These are phyloP conservation scores for Telfairia occidentalis DNA, from an alignment of 331 rosid species.

Conservation along the genomic window DNA sequence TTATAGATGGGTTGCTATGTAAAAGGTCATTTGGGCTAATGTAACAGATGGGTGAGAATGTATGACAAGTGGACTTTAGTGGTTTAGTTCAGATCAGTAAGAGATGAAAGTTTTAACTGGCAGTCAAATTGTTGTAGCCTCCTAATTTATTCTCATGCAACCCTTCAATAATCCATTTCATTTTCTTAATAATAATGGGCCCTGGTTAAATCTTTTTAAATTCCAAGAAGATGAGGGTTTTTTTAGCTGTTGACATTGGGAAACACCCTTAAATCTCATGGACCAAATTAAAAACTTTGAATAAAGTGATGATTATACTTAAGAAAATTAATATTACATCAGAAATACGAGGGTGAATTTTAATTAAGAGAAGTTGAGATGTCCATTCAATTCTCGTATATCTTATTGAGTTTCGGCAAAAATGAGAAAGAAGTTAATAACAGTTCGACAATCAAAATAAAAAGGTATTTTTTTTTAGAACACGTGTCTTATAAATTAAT, in stretches of 20 bases:
- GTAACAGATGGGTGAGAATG: background rate
- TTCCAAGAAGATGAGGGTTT: background rate
- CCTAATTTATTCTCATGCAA: background rate
- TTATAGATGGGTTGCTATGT: background rate
- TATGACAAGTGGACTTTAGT: background rate
- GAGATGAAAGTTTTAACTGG: background rate
- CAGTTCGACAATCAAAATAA: background rate
- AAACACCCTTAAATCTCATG: background rate
- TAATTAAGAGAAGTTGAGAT: too few relatives aligned
- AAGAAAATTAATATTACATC: too few relatives aligned
- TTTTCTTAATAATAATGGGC: background rate
- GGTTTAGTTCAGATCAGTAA: background rate
- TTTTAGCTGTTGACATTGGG: background rate
- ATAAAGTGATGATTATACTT: too few relatives aligned
- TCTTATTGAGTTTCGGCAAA: too few relatives aligned
- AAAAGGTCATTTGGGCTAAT: background rate
- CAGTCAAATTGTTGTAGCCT: background rate
- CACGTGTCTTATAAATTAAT: background rate
- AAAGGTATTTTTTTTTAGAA: background rate
- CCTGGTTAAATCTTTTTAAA: background rate
- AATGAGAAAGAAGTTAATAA: background rate
- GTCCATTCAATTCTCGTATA: too few relatives aligned
- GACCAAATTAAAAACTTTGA: background rate
- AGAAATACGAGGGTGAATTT: too few relatives aligned
- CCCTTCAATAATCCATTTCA: background rate